Percentiles rank a stretch among this genome's conserved stretches.
Evolutionary conservation across 805 yeast species (phyloP).

Genomic region (Ogataea corticis): DNA sequence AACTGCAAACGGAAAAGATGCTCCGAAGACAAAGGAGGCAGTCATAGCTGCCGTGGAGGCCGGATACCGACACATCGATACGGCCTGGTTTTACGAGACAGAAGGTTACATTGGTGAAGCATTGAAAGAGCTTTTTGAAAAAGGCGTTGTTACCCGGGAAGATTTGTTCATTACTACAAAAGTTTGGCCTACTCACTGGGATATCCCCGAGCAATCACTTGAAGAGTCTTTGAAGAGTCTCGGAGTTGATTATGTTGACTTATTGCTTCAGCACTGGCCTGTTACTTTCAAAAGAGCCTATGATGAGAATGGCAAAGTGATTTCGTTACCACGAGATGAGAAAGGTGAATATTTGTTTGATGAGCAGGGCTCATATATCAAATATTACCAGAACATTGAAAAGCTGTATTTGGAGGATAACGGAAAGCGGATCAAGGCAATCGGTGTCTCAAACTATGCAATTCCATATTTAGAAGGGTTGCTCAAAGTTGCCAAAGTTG

Average conservation of each 20-base stretch:
- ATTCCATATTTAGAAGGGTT: conserved; percentile 34
- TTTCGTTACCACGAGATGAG: conserved; percentile 26
- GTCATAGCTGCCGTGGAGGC: conserved; percentile 18
- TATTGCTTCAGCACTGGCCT: conserved; percentile 50
- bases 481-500: conserved; percentile 35
- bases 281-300: conserved; percentile 31
- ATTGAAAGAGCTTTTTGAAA: conserved; percentile 22
- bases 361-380: conserved; percentile 51
- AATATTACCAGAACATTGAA: conserved; percentile 66
- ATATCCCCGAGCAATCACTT: conserved; percentile 36
- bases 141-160: conserved; percentile 12
- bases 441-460: conserved; percentile 44
- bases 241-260: conserved; percentile 44
- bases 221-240: conserved; percentile 39
- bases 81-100: conserved; percentile 42
- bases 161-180: conserved; percentile 24
- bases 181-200: conserved; percentile 26
- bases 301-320: conserved; percentile 19
- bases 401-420: conserved; percentile 58
- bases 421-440: conserved; percentile 36
- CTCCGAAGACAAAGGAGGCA: conserved; percentile 15
- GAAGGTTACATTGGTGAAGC: conserved; percentile 45
- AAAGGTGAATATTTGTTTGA: conserved; percentile 21
- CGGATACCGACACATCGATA: conserved; percentile 46
- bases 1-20: conserved; percentile 19